Evolutionary conservation across 2,329 filamentous ascomycete genomes (phyloP).

Genomic region (Alternaria postmessia): DNA sequence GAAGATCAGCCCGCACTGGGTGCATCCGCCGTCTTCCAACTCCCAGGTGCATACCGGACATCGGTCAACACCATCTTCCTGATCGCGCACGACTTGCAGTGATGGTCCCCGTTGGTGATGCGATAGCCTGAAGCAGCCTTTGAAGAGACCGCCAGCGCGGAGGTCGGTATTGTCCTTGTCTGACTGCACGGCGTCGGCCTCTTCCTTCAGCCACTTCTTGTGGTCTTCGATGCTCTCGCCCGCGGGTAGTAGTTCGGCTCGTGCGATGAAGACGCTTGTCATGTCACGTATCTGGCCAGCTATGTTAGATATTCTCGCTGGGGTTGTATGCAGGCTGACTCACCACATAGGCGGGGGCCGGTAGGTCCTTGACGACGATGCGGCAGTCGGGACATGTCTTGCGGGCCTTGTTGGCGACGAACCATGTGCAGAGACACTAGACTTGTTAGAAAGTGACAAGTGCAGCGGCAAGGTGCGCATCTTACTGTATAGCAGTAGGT

Average conservation of each 20-base stretch:
- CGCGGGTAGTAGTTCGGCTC: constrained; percentile 67
- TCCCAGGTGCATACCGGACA: constrained; percentile 71
- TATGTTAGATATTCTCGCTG: constrained; percentile 4
- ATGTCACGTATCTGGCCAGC: constrained; percentile 67
- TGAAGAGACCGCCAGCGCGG: constrained; percentile 67
- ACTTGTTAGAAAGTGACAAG: constrained; percentile 30
- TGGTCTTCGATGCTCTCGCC: constrained; percentile 72
- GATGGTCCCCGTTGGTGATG: constrained; percentile 30
- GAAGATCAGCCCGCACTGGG: constrained; percentile 62
- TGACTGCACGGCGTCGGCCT: constrained; percentile 65
- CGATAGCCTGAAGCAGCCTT: constrained; percentile 62
- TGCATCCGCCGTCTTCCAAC: constrained; percentile 67
- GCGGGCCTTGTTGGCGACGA: constrained; percentile 61
- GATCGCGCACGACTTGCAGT: constrained; percentile 60
- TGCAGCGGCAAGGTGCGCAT: constrained; percentile 22
- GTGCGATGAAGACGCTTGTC: constrained; percentile 68
- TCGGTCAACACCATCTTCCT: constrained; percentile 67
- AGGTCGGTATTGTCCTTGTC: constrained; percentile 65
- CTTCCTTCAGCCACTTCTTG: constrained; percentile 63
- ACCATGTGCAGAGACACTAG: constrained; percentile 67
- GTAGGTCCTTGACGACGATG: constrained; percentile 64
- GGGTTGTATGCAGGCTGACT: constrained; percentile 37
- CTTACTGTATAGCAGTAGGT: constrained; percentile 74
- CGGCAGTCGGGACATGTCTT: constrained; percentile 76
- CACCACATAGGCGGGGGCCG: constrained; percentile 71